These are phyloP conservation scores for Drosera spatulata DNA, from an alignment of 179 eudicot species.

Conservation along the genomic window DNA sequence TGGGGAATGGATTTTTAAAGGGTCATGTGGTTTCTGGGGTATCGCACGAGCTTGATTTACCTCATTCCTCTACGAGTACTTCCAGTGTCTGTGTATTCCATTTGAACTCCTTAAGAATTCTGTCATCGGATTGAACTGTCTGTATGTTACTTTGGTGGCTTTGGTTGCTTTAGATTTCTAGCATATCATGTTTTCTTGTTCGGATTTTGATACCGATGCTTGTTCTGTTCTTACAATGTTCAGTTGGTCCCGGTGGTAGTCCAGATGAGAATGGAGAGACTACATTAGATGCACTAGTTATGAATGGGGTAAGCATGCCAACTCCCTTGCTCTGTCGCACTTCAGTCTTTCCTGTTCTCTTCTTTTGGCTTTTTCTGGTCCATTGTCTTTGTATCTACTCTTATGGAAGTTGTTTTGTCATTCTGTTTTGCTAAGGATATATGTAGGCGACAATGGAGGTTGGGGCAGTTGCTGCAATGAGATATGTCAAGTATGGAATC, in stretches of 20 bases:
- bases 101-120: too few species aligned
- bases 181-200: too few species aligned
- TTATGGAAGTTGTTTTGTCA: background rate
- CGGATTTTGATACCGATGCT: too few species aligned
- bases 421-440: conserved; percentile 30
- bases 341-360: too few species aligned
- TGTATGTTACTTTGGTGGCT: too few species aligned
- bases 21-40: too few species aligned
- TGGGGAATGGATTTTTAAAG: too few species aligned
- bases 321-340: background rate
- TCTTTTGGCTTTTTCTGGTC: conserved; percentile 5
- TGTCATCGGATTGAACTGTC: too few species aligned
- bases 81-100: too few species aligned
- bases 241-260: conserved; percentile 99
- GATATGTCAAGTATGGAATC: conserved; percentile 74
- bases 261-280: conserved; percentile 97
- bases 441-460: conserved; percentile 90
- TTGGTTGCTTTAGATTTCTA: too few species aligned
- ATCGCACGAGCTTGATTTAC: too few species aligned
- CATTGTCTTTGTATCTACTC: conserved; percentile 3
- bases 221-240: background rate
- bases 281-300: conserved; percentile 81
- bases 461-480: conserved; percentile 95
- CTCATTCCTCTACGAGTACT: too few species aligned
- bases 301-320: conserved; percentile 74